Base-by-base conservation (phyloP, 768 basidiomycete species). In the Rhizopogon vulgaris region DNA sequence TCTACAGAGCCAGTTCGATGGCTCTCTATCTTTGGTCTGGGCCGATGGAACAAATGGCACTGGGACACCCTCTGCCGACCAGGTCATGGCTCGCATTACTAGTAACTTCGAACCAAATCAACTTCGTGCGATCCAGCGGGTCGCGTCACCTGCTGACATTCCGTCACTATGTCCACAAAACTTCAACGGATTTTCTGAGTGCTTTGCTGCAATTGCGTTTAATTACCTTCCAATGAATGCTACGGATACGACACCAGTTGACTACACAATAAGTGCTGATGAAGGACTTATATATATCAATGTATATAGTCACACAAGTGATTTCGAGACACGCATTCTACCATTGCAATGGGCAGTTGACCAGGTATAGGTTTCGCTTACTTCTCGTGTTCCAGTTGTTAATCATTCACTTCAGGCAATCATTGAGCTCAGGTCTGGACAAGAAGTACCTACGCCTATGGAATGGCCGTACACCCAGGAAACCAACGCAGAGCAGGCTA, bases 341-440 rank as follows among this genome's bases (percentile, higher is more conserved):
- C 89, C 89, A 1, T 56, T 91, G 18, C 89, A 91, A 56, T 84
- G 87, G 77, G 84, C 87, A 9, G 71, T 91, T 34, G 89, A 91
- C 58, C 72, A 78, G 62, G 87, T 40, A 37, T 53, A 38, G 6
- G 43, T 36, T 37, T 11, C 37, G 22, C 24, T 14, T 32, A 0
- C 5, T 28, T n/a, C 37, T 1, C 9, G n/a, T 7, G 39, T 25
- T 30, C 2, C 12, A 14, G 18, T 22, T 60, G 24, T 58, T 46
- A 14, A 32, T 1, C 4, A 3, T 34, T 38, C 17, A 15, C 28
- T 24, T 27, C 43, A 88, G 87, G 84, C 86, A 12, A 80, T 90
- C 56, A 84, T 90, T 22, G 78, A 84, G 55, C 73, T 90, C 9
- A 75, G 75, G 54, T 82, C 87, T 0, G 84, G 84, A 2, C 64